Evolutionary conservation across 345 rosid genomes (phyloP).

Genomic region (Rhodamnia rubescens): DNA sequence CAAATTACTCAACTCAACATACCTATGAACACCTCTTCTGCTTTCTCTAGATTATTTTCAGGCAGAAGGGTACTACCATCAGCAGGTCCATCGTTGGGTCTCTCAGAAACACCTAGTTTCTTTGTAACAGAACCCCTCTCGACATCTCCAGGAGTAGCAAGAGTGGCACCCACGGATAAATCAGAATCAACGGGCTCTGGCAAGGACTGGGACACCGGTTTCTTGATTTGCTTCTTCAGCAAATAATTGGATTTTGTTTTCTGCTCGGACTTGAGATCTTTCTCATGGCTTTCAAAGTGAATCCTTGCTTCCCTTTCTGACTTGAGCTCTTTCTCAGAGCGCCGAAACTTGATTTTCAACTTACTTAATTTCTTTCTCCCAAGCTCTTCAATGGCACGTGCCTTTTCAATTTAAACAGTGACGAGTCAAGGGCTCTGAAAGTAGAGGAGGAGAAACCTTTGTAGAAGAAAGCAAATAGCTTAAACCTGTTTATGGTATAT

Average conservation of each 20-base stretch:
- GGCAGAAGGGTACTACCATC: conserved; percentile 35
- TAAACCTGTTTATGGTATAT: conserved; percentile 65
- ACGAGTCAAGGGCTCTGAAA: background rate
- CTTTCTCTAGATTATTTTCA: conserved; percentile 45
- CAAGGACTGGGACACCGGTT: conserved; percentile 27
- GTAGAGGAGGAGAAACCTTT: background rate
- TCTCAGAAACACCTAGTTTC: conserved; percentile 40
- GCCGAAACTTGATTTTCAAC: conserved; percentile 40
- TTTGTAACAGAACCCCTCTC: conserved; percentile 27
- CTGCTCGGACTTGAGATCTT: conserved; percentile 40
- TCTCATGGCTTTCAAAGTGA: conserved; percentile 35
- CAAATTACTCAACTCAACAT: background rate
- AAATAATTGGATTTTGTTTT: conserved; percentile 24
- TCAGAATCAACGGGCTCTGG: conserved; percentile 51
- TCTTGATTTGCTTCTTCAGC: conserved; percentile 49
- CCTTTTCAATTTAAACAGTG: conserved; percentile 19
- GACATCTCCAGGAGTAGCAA: conserved; percentile 38
- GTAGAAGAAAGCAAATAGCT: background rate
- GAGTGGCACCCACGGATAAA: conserved; percentile 54
- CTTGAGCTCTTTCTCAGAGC: conserved; percentile 42
- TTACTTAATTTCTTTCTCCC: conserved; percentile 59
- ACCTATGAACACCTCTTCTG: conserved; percentile 72
- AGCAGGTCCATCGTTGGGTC: conserved; percentile 24
- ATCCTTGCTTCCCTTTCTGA: conserved; percentile 38
- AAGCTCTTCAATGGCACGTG: conserved; percentile 63